Percentiles rank a stretch among this genome's conserved stretches.
These are phyloP conservation scores for Hypoxylon intermedium DNA, from an alignment of 495 filamentous ascomycete species.

Conservation along the genomic window DNA sequence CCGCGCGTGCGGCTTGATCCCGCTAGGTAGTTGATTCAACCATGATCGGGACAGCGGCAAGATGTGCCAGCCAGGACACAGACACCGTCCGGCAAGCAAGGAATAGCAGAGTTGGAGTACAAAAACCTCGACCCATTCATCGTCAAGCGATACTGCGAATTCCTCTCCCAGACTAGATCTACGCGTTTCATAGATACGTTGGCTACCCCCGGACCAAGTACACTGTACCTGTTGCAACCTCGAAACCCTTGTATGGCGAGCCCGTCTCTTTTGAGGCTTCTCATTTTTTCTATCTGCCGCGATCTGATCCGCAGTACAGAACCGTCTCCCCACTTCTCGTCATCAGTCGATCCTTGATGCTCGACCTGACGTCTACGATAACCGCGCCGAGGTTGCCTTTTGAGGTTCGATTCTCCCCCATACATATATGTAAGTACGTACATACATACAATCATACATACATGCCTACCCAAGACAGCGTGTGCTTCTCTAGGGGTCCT, in stretches of 20 bases:
- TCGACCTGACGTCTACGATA: slow-evolving; percentile 20
- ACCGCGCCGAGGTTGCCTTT: slow-evolving; percentile 5
- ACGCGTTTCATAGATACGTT: slow-evolving; percentile 34
- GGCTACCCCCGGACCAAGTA: slow-evolving; percentile 12
- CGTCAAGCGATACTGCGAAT: too few species aligned
- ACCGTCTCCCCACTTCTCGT: slow-evolving; percentile 23
- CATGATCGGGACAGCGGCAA: slow-evolving; percentile 30
- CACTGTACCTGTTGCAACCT: slow-evolving; percentile 19
- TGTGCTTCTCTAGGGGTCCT: slow-evolving; percentile 32
- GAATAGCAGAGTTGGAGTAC: slow-evolving; percentile 3
- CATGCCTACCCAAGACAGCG: slow-evolving; percentile 18
- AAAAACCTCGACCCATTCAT: slow-evolving; percentile 25
- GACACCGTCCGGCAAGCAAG: too few species aligned
- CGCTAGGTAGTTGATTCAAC: slow-evolving; percentile 13
- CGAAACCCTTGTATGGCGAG: slow-evolving; percentile 25
- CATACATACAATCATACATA: too few species aligned
- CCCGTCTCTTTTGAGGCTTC: slow-evolving; percentile 24
- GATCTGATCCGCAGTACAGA: slow-evolving; percentile 30
- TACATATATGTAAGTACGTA: too few species aligned
- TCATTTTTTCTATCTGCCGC: slow-evolving; percentile 37
- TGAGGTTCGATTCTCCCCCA: slow-evolving; percentile 11
- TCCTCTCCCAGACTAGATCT: slow-evolving; percentile 25
- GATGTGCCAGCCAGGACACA: slow-evolving; percentile 24
- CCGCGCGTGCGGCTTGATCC: slow-evolving; percentile 10
- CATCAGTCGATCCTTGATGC: slow-evolving; percentile 28